A percentile compares a stretch with the other conserved stretches of the same genome.
Evolutionary conservation across 768 basidiomycete genomes (phyloP).

Genomic region (Boletus sp.): DNA sequence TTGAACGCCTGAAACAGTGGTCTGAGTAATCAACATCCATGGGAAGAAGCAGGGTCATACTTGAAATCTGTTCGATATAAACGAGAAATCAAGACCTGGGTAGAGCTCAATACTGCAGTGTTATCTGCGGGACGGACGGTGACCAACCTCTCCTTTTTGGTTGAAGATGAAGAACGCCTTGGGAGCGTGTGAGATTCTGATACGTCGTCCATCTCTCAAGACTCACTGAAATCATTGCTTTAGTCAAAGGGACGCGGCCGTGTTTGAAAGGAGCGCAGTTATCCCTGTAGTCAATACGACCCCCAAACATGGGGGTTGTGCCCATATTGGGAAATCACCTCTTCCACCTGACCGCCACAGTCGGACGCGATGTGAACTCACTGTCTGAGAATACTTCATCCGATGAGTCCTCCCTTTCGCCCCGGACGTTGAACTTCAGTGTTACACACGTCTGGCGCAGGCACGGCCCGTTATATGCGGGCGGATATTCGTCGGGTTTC

Average conservation of each 20-base stretch:
- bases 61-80: conserved; percentile 97
- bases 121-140: neutral
- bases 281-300: neutral
- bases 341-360: too few relatives aligned
- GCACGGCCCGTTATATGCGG: too few relatives aligned
- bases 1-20: conserved; percentile 68
- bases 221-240: conserved; percentile 49
- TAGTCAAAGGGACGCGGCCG: conserved; percentile 3
- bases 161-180: conserved; percentile 99
- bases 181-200: conserved; percentile 2
- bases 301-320: conserved; percentile 9
- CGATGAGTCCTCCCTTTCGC: too few relatives aligned
- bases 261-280: neutral
- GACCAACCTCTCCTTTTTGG: conserved; percentile 92
- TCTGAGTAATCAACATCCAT: neutral
- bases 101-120: neutral
- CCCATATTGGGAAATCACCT: neutral
- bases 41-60: conserved; percentile 44
- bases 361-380: neutral
- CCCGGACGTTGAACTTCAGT: too few relatives aligned
- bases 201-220: neutral
- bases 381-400: neutral
- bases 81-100: conserved; percentile 90
- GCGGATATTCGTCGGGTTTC: too few relatives aligned
- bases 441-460: too few relatives aligned